phyloP scores from a whole-genome alignment of 108 stramenopile genomes.

The Nitzschia sp. region DNA sequence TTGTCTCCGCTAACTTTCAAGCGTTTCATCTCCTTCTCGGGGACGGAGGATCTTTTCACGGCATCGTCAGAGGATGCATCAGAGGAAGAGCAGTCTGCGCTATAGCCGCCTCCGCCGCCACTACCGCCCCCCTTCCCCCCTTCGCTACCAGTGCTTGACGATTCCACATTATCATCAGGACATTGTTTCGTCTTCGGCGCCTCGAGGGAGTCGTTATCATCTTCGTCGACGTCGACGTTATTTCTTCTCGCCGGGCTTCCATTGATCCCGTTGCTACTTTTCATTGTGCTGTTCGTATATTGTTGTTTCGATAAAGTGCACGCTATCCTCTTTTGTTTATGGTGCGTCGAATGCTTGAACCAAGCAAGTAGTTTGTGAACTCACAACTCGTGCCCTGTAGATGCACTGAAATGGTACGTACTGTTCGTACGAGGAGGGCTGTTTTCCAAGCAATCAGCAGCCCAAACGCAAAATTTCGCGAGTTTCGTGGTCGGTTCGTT shows the following conservation, averaged over 20 bases:
- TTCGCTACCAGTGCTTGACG: constrained; percentile 20
- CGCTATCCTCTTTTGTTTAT: neutral
- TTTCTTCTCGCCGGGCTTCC: neutral
- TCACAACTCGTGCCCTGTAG: too few species aligned
- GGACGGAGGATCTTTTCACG: neutral
- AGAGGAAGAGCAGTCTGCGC: constrained; percentile 31
- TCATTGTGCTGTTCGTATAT: too few species aligned
- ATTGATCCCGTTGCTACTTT: neutral
- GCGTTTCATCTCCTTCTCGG: constrained; percentile 2
- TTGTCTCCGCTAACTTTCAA: neutral
- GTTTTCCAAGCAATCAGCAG: too few species aligned
- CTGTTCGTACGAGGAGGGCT: neutral
- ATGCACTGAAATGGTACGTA: neutral
- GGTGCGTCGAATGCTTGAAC: neutral
- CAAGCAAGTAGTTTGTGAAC: neutral
- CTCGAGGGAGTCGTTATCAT: constrained; percentile 4
- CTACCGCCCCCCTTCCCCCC: constrained; percentile 26
- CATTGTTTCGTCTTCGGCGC: neutral
- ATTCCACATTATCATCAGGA: constrained; percentile 19
- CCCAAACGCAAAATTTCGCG: neutral
- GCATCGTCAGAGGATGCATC: constrained; percentile 26
- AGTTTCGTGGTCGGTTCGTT: neutral
- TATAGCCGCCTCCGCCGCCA: constrained; percentile 28
- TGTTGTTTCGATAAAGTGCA: neutral
- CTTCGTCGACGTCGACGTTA: neutral